Conservation (phyloP, 371 early-diverging fungal genomes). For the Mortierella sp. region DNA sequence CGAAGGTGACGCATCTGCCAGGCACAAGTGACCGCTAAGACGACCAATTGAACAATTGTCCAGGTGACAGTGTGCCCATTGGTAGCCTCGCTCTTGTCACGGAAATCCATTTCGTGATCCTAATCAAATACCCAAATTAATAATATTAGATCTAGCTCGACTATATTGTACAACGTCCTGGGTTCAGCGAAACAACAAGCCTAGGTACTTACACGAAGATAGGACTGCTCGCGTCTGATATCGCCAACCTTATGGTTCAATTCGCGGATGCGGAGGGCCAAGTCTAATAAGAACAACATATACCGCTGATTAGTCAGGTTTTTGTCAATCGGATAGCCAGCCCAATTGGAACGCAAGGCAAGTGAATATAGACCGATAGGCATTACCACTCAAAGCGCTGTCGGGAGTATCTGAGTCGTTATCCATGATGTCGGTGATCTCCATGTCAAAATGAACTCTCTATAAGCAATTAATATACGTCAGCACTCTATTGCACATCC, state of each 20-base stretch:
- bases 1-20: conserved; percentile 96
- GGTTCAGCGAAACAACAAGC: background rate
- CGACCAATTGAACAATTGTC: conserved; percentile 87
- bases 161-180: background rate
- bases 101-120: conserved; percentile 93
- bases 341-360: background rate
- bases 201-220: conserved; percentile 80
- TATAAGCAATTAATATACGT: conserved; percentile 7
- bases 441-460: conserved; percentile 41
- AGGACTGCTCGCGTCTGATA: conserved; percentile 90
- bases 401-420: conserved; percentile 50
- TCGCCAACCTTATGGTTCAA: conserved; percentile 85
- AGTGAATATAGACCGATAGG: background rate
- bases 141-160: conserved; percentile 1
- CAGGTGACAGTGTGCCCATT: conserved; percentile 91
- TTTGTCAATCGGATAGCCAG: background rate
- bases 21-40: conserved; percentile 85
- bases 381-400: conserved; percentile 67
- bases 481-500: background rate
- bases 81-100: conserved; percentile 84
- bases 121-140: conserved; percentile 24
- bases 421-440: conserved; percentile 41
- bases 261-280: conserved; percentile 80
- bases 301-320: background rate
- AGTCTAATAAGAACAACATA: conserved; percentile 58